Conservation (phyloP, 2,329 filamentous ascomycete genomes). For the Ophiostoma fasciatum region DNA sequence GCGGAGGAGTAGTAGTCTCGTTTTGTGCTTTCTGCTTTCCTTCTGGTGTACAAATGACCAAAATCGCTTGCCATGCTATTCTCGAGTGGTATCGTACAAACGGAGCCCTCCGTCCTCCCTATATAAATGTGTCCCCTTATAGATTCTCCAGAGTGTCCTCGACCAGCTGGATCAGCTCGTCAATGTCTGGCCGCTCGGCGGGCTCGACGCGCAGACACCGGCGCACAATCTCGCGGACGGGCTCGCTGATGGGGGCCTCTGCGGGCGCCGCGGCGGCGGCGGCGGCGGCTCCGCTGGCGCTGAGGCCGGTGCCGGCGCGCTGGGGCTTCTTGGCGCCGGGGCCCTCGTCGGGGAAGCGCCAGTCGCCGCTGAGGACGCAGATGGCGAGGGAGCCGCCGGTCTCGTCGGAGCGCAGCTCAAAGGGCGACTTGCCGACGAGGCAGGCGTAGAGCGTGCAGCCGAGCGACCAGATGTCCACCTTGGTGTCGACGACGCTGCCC, state of each 20-base stretch:
- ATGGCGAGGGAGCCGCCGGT: conserved; percentile 87
- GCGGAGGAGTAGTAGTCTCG: background rate
- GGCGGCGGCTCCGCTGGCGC: conserved; percentile 13
- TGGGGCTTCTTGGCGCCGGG: conserved; percentile 33
- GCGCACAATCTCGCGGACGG: conserved; percentile 75
- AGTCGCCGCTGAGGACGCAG: conserved; percentile 85
- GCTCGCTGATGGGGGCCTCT: conserved; percentile 54
- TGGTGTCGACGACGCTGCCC: conserved; percentile 79
- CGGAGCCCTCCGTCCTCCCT: too few species aligned
- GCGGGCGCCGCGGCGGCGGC: conserved; percentile 19
- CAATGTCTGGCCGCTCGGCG: conserved; percentile 71
- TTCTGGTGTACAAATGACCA: background rate
- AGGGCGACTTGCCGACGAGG: conserved; percentile 89
- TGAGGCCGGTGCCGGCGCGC: conserved; percentile 15
- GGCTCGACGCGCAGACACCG: conserved; percentile 80
- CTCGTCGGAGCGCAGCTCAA: conserved; percentile 90
- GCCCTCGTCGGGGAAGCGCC: conserved; percentile 87
- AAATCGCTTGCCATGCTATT: too few species aligned
- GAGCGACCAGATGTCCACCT: conserved; percentile 94
- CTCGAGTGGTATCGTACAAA: too few species aligned
- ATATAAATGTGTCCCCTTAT: too few species aligned
- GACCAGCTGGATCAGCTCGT: conserved; percentile 69
- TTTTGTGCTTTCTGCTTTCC: background rate
- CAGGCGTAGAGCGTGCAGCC: conserved; percentile 97
- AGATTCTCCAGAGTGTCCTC: conserved; percentile 45